Evolutionary conservation across 805 yeast genomes (phyloP), one percentile per base, ranked within the genome.

Genomic region (Debaryomyces castellii): DNA sequence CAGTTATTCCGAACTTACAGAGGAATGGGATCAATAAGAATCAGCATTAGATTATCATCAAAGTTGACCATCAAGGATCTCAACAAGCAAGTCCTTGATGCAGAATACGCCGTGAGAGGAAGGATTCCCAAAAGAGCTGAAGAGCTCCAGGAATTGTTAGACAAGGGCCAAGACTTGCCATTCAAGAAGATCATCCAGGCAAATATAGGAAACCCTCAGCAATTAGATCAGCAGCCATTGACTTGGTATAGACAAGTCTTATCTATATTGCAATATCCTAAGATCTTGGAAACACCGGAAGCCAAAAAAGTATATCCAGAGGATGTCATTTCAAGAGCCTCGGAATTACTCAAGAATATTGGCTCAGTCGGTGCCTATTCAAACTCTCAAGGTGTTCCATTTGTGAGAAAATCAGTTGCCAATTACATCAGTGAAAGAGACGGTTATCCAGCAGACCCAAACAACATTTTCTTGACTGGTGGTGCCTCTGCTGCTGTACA

Each of bases 151-250:
- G 69, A 66, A 8, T 77, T 80, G 53, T 73, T 94, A 33, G 49
- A 55, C 18, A 73, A 79, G 33, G 83, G 87, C 21, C 74, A 72
- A 16, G 80, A 87, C 4, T 70, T 89, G 52, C 96, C 96, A 0
- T 94, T 90, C 61, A 68, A 78, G 36, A 71, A 78, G 49, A 87
- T 94, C 57, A 86, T 95, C 62, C 84, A 82, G 58, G 94, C 97
- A 51, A 94, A 94, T 63, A 94, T 94, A 51, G 99, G 99, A 24
- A 94, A 94, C 63, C 99, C 99, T 2, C 99, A 94, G 67, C 98
- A 92, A 64, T 76, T 94, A 61, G 92, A 89, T 55, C 99, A 94
- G 66, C 78, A 83, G 58, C 99, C 99, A 1, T 74, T 94, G 56
- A 88, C 96, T n/a, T 94, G 94, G 73, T 91, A 89, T 67, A 80